Base-by-base conservation (phyloP, 805 yeast genomes). In the Clavispora vitiphila region DNA sequence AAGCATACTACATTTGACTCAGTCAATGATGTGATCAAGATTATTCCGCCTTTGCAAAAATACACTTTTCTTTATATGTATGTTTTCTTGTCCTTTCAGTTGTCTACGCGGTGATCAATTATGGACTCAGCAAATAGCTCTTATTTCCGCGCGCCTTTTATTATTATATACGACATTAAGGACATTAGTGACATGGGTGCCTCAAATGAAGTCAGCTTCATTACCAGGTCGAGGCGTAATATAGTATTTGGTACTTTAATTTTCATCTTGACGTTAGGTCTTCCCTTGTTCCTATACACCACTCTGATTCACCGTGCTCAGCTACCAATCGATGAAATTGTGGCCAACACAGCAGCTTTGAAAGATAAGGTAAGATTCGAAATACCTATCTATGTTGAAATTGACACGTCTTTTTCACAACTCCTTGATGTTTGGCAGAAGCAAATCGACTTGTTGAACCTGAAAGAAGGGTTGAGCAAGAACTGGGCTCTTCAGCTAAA, bases 281-380 rank as follows among this genome's bases (percentile, higher is more conserved):
- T 72, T 5, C 89, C 90, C 5, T 55, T 80, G 41, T 83, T 84
- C 79, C 52, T 64, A 26, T 44, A 52, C 20, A 81, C 91, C 15
- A 81, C 91, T 4, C 62, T 78, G 3, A 76, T 82, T 15, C 72
- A 79, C 51, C 65, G 89, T 40, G 85, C 87, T 2, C 71, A 71
- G 29, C 65, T 85, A 29, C 86, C 86, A 12, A 53, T 65, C 10
- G 62, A 60, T 1, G 64, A 65, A 34, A 69, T 82, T 36, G 55
- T 64, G 49, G 15, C 43, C 43, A 27, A 61, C 50, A 57, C 64
- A 40, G 35, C 15, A 6, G 19, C 47, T 37, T 40, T 55, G 43
- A 39, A 54, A 14, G 40, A 56, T 21, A 18, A 32, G n/a, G 39
- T 67, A 24, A 39, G 53, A 15, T 57, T 64, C 46, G 54, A 60